Evolutionary conservation across 441 rosid species (phyloP).

Genomic region (Adansonia madagascariensis): DNA sequence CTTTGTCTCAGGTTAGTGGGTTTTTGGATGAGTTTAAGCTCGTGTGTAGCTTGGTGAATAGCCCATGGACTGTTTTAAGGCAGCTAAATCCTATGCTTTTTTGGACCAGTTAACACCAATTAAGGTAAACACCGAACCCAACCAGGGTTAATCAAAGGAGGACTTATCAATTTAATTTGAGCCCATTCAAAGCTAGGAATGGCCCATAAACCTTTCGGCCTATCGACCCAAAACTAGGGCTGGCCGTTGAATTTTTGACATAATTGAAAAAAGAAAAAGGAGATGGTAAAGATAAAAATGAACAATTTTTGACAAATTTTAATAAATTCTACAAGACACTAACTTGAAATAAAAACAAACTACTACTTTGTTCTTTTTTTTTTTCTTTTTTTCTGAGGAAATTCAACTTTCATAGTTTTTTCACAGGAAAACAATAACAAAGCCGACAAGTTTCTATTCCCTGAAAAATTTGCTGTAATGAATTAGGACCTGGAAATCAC

Average conservation of each 20-base stretch:
- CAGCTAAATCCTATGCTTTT: not conserved
- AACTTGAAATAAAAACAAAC: too few relatives aligned
- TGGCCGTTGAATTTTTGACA: not conserved
- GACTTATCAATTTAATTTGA: not conserved
- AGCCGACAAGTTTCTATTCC: constrained; percentile 10
- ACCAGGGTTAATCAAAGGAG: not conserved
- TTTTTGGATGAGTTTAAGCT: not conserved
- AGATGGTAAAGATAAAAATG: too few relatives aligned
- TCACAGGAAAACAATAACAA: not conserved
- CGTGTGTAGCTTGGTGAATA: not conserved
- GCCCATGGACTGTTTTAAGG: not conserved
- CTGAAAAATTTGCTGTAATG: not conserved
- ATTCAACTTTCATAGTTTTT: not conserved
- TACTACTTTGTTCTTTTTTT: not conserved
- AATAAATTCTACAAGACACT: too few relatives aligned
- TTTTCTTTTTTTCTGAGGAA: not conserved
- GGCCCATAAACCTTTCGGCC: not conserved
- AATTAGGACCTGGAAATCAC: not conserved
- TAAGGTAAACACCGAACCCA: not conserved
- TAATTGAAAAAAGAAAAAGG: too few relatives aligned
- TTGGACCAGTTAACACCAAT: not conserved
- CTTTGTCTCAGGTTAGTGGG: not conserved
- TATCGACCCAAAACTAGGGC: not conserved
- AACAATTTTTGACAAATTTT: too few relatives aligned
- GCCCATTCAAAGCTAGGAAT: not conserved